Evolutionary conservation across 306 rosid species (phyloP).

Genomic region (Astragalus glycyphyllos): DNA sequence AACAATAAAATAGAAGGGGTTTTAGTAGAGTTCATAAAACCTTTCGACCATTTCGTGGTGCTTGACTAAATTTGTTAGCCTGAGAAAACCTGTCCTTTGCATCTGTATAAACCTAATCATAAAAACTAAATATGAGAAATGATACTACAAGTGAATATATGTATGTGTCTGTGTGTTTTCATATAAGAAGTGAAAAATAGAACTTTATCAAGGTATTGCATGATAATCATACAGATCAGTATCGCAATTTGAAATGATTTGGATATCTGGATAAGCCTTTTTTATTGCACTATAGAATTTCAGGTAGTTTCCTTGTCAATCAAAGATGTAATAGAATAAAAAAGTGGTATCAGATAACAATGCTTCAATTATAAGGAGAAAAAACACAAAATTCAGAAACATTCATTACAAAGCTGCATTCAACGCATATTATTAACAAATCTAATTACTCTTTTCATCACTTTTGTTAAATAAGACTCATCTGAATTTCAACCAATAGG

Average conservation of each 20-base stretch:
- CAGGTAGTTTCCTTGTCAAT: conserved; percentile 70
- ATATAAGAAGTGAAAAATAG: no score
- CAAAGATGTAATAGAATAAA: not conserved
- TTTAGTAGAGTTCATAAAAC: conserved; percentile 34
- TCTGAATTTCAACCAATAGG: no score
- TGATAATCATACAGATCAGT: conserved; percentile 92
- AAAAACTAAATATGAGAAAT: conserved; percentile 38
- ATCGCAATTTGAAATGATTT: conserved; percentile 83
- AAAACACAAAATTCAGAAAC: not conserved
- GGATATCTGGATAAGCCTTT: conserved; percentile 68
- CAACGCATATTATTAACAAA: no score
- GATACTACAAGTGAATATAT: not conserved
- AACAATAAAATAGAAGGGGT: conserved; percentile 15
- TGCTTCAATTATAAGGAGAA: not conserved
- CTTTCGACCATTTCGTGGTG: conserved; percentile 61
- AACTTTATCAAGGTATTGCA: conserved; percentile 50
- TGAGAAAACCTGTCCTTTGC: conserved; percentile 74
- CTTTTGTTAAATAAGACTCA: no score
- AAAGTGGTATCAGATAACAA: no score
- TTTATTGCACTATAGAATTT: conserved; percentile 63
- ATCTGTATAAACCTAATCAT: conserved; percentile 68
- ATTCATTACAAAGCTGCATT: no score
- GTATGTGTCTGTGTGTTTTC: no score
- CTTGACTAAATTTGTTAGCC: conserved; percentile 56
- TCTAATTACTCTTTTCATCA: no score